Conservation (phyloP, 371 early-diverging fungal species). For the Aphelidium insulamus region DNA sequence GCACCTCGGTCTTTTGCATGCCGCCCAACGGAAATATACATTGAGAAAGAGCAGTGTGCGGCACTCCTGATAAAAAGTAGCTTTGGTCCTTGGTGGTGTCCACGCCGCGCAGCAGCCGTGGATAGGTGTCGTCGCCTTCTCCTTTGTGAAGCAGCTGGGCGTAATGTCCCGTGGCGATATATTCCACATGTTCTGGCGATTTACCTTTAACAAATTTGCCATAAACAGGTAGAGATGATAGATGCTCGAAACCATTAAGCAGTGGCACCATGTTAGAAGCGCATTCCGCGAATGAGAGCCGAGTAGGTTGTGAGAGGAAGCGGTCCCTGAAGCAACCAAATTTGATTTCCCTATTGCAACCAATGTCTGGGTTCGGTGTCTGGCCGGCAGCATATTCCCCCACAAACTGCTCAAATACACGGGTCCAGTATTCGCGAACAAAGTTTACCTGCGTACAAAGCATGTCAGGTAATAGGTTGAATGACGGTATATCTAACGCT, state of each 20-base stretch:
- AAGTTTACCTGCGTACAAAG: constrained; percentile 33
- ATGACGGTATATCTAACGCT: not conserved
- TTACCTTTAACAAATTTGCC: constrained; percentile 8
- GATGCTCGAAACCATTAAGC: constrained; percentile 4
- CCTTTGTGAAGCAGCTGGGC: constrained; percentile 16
- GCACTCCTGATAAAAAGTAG: constrained; percentile 60
- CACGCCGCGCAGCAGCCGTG: constrained; percentile 10
- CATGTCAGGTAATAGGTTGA: no score
- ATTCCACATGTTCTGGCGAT: no score
- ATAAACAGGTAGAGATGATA: no score
- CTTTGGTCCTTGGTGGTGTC: constrained; percentile 76
- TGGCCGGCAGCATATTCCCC: constrained; percentile 39
- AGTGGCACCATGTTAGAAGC: constrained; percentile 20
- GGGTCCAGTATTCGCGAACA: constrained; percentile 73
- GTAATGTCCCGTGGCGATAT: constrained; percentile 85
- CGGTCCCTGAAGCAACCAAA: no score
- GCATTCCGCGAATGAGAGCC: no score
- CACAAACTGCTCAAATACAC: constrained; percentile 55
- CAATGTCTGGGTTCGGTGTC: constrained; percentile 85
- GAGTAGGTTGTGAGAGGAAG: no score
- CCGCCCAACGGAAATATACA: constrained; percentile 70
- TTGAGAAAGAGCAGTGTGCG: constrained; percentile 5
- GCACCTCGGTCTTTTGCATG: constrained; percentile 44
- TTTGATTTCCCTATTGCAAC: constrained; percentile 74
- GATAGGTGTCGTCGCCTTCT: not conserved